A percentile compares a stretch with the other conserved stretches of the same genome.
phyloP scores from a whole-genome alignment of 2,329 filamentous ascomycete genomes.

The Zymoseptoria passerinii region DNA sequence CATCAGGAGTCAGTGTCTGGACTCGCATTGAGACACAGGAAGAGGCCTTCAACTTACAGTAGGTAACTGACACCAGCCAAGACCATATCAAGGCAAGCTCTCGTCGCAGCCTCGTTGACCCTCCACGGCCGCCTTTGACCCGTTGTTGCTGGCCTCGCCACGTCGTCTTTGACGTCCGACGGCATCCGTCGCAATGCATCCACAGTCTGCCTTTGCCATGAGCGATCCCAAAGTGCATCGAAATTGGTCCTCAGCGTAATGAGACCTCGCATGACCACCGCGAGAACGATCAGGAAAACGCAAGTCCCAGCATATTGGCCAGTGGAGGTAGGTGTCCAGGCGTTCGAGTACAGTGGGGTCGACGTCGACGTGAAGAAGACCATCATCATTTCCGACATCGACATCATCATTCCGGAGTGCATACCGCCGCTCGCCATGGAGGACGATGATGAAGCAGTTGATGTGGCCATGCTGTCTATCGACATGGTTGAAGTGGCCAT shows the following conservation, averaged over 20 bases:
- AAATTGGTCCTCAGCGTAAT: constrained; percentile 15
- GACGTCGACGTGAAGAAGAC: constrained; percentile 53
- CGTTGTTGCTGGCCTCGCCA: constrained; percentile 13
- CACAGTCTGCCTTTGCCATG: not conserved
- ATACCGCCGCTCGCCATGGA: constrained; percentile 3
- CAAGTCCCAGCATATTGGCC: constrained; percentile 77
- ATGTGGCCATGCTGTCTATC: not conserved
- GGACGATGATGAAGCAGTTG: not conserved
- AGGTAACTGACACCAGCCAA: constrained; percentile 71
- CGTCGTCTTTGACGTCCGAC: not conserved
- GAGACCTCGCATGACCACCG: constrained; percentile 53
- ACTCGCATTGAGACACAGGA: not conserved
- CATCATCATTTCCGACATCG: constrained; percentile 40
- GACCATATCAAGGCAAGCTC: constrained; percentile 59
- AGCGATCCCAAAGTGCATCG: not conserved
- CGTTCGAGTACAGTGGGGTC: constrained; percentile 55
- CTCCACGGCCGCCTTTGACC: constrained; percentile 56
- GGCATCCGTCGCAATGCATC: not conserved
- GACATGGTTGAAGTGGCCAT: not conserved
- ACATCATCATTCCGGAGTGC: constrained; percentile 20
- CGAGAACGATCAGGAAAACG: constrained; percentile 75
- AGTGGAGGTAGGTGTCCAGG: constrained; percentile 61
- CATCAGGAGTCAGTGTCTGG: constrained; percentile 30
- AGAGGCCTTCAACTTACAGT: constrained; percentile 52
- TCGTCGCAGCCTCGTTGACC: constrained; percentile 63